Evolutionary conservation across 1,139 yeast species (phyloP).

Genomic region (Trichomonascaceae sp.): DNA sequence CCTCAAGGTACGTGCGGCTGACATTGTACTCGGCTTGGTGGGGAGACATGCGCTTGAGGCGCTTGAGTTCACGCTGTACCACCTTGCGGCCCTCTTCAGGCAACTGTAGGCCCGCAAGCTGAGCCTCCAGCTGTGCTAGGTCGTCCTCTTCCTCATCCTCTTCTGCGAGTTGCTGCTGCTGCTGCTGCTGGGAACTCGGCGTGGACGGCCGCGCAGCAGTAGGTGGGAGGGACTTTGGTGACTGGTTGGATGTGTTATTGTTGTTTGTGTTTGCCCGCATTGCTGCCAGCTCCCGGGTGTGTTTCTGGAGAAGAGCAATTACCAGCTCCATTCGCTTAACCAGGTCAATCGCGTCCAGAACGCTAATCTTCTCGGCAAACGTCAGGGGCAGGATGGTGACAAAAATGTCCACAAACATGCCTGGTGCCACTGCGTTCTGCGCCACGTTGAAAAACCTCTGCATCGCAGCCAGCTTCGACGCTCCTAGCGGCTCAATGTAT

Average conservation of each 20-base stretch:
- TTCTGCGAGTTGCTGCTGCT: slow-evolving; percentile 5
- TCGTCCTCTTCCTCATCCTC: slow-evolving; percentile 23
- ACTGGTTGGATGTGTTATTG: not conserved
- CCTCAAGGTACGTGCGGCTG: slow-evolving; percentile 55
- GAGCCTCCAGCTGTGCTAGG: slow-evolving; percentile 18
- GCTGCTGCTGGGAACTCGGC: not conserved
- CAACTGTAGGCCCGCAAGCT: slow-evolving; percentile 17
- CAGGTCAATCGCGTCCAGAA: slow-evolving; percentile 20
- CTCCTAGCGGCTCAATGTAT: slow-evolving; percentile 8
- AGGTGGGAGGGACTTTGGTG: slow-evolving; percentile 1
- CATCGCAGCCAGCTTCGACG: slow-evolving; percentile 9
- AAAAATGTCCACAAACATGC: slow-evolving; percentile 24
- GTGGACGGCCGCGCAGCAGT: not conserved
- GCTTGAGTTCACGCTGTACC: slow-evolving; percentile 48
- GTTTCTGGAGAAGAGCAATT: slow-evolving; percentile 13
- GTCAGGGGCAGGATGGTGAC: slow-evolving; percentile 26
- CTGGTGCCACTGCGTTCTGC: slow-evolving; percentile 18
- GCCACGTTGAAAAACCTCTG: slow-evolving; percentile 13
- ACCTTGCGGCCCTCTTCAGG: slow-evolving; percentile 31
- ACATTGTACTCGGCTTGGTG: slow-evolving; percentile 68
- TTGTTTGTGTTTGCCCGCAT: slow-evolving; percentile 1
- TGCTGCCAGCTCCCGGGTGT: not conserved
- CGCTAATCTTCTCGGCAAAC: slow-evolving; percentile 18
- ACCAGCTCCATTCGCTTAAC: slow-evolving; percentile 17
- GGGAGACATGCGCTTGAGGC: slow-evolving; percentile 50